Evolutionary conservation across 495 filamentous ascomycete species (phyloP), one percentile per base, ranked within the genome.

Genomic region (Tuber borchii): DNA sequence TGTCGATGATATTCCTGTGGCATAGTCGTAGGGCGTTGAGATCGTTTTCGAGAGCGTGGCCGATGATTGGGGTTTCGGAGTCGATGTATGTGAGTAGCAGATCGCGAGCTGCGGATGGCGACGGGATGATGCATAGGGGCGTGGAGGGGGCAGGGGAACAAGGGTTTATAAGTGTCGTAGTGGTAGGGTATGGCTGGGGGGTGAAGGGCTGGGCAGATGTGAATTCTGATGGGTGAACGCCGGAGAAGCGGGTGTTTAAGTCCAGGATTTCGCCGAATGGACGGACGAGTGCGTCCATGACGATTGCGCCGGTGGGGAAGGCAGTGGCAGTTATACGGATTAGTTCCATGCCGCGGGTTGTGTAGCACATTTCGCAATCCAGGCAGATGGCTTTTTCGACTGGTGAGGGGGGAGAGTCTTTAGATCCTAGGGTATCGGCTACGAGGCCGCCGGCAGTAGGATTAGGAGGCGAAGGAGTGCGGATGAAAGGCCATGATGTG

Each of bases 311-410:
- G 45, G 87, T 85, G 1, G 95, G 95, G 93, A 95, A 99, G 75
- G 91, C 90, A 44, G 92, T 89, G 14, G 91, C 93, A 0, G 95
- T 97, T 34, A 99, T 82, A 26, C 95, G 92, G 69, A 98, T 90
- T 20, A 99, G 86, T 82, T 99, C 95, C 74, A 97, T 82, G 0
- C 95, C 95, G 48, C 90, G 78, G 2, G 91, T 91, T 0, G 95
- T 98, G 82, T 95, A 99, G 14, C 92, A 92, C 95, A 99, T 99
- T 81, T 99, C 95, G 82, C 96, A 97, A 83, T 99, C 95, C 78
- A 99, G 91, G 79, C 89, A 90, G 20, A 98, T 71, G 9, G 89
- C 68, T 75, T 83, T 72, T 81, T 81, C 20, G 79, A 76, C 44
- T 71, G 82, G 72, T 80, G 84, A 42, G 26, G 56, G 26, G 17